phyloP scores from a whole-genome alignment of 345 rosid species.

The Reutealis trisperma region DNA sequence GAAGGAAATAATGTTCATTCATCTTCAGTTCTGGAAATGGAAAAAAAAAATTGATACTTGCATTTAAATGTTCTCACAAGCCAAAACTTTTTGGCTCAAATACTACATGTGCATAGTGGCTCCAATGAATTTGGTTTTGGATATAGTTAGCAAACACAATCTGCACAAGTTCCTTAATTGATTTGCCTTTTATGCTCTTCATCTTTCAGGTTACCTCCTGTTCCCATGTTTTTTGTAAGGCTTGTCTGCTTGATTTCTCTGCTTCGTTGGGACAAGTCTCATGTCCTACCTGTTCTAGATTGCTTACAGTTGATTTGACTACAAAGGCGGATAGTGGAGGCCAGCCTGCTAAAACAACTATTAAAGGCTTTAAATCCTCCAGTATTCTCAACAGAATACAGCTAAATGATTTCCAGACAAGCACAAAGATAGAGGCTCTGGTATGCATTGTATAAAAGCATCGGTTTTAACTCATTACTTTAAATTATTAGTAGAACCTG shows the following conservation, averaged over 20 bases:
- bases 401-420: slow-evolving; percentile 82
- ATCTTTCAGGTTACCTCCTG: slow-evolving; percentile 78
- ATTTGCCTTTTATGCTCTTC: neutral
- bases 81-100: too few species aligned
- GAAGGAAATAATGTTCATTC: too few species aligned
- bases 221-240: slow-evolving; percentile 81
- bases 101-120: too few species aligned
- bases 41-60: too few species aligned
- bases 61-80: too few species aligned
- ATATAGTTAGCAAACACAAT: too few species aligned
- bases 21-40: too few species aligned
- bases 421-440: slow-evolving; percentile 99
- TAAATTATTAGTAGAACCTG: neutral
- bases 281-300: slow-evolving; percentile 80
- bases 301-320: slow-evolving; percentile 77
- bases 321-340: slow-evolving; percentile 47
- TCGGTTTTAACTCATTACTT: neutral
- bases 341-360: slow-evolving; percentile 52
- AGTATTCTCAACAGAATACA: slow-evolving; percentile 86
- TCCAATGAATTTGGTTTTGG: too few species aligned
- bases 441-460: slow-evolving; percentile 43
- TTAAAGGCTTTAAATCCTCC: slow-evolving; percentile 75
- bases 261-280: slow-evolving; percentile 60
- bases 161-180: neutral
- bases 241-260: slow-evolving; percentile 77